Conservation (phyloP, 2,329 filamentous ascomycete species). For the Talaromyces piceae region DNA sequence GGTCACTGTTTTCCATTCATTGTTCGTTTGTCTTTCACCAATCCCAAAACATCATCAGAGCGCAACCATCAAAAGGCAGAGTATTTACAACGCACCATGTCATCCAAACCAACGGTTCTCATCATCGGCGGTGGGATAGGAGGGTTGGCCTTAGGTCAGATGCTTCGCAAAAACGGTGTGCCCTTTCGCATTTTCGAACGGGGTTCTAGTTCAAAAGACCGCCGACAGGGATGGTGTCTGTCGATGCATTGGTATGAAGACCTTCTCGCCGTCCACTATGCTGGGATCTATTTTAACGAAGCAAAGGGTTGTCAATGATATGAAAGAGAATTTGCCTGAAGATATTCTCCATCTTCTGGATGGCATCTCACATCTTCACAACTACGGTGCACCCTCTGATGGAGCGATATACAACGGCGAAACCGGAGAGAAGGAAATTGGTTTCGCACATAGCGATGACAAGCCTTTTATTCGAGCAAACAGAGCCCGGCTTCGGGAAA, state of each 20-base stretch:
- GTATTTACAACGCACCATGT: background rate
- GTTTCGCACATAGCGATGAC: background rate
- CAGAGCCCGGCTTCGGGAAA: background rate
- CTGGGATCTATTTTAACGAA: background rate
- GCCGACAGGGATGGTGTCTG: conserved; percentile 9
- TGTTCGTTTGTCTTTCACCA: background rate
- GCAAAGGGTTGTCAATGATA: background rate
- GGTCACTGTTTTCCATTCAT: background rate
- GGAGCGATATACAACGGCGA: background rate
- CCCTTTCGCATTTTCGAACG: conserved; percentile 10
- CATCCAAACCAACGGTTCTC: conserved; percentile 1
- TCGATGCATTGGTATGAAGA: conserved; percentile 9
- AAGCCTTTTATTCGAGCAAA: conserved; percentile 1
- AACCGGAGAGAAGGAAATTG: background rate
- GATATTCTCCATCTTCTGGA: conserved; percentile 1
- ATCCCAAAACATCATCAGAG: background rate
- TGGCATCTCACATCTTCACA: background rate
- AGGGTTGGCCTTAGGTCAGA: conserved; percentile 10
- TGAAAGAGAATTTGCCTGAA: background rate
- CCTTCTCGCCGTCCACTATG: background rate
- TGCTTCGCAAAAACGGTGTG: conserved; percentile 4
- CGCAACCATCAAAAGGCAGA: background rate
- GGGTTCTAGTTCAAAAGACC: conserved; percentile 1
- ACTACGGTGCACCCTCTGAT: background rate
- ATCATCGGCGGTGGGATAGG: conserved; percentile 9